These are phyloP conservation scores for Theobroma cacao DNA, from an alignment of 345 rosid genomes.

Conservation along the genomic window DNA sequence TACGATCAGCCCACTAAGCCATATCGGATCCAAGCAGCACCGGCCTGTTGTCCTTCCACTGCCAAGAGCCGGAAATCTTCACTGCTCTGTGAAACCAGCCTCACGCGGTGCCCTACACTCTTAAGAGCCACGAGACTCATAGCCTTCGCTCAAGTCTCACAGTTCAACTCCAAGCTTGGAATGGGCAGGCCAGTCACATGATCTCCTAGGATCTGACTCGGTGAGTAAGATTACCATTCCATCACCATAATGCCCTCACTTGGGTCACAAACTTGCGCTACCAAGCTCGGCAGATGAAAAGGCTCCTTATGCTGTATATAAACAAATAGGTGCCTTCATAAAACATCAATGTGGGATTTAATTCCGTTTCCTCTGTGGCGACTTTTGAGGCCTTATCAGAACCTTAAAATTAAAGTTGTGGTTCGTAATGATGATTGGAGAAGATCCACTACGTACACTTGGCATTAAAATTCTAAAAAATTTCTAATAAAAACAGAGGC, in stretches of 20 bases:
- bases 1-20: background rate
- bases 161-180: constrained; percentile 24
- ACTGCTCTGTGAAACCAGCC: constrained; percentile 41
- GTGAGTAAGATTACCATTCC: background rate
- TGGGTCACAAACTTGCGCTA: constrained; percentile 22
- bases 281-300: background rate
- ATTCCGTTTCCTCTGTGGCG: background rate
- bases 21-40: background rate
- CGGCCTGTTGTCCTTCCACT: constrained; percentile 32
- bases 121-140: background rate
- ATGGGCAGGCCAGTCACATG: constrained; percentile 14
- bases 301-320: background rate
- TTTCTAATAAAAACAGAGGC: background rate
- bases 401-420: background rate
- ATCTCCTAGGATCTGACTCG: background rate
- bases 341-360: background rate
- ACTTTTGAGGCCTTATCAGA: background rate
- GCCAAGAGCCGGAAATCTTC: constrained; percentile 24
- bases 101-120: constrained; percentile 24
- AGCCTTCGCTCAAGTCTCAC: constrained; percentile 2
- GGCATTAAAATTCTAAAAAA: background rate
- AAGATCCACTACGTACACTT: background rate
- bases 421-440: background rate
- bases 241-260: constrained; percentile 16
- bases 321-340: background rate